Evolutionary conservation across 345 rosid species (phyloP).

Genomic region (Lumnitzera littorea): DNA sequence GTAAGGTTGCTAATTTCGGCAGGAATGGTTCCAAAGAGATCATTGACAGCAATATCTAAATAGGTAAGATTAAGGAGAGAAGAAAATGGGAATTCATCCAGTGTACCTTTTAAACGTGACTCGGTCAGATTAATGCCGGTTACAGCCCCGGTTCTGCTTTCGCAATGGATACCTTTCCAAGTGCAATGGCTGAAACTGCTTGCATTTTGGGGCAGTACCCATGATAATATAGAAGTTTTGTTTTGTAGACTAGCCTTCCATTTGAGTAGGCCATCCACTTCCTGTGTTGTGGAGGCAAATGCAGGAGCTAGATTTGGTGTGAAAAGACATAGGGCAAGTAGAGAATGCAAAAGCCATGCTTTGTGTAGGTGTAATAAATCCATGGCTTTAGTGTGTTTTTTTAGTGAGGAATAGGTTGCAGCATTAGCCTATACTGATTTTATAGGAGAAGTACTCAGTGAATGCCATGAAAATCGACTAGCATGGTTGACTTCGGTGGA

Average conservation of each 20-base stretch:
- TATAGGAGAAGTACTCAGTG: too few relatives aligned
- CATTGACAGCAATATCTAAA: slow-evolving; percentile 13
- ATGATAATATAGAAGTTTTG: too few relatives aligned
- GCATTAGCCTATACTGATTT: background rate
- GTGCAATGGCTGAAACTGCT: too few relatives aligned
- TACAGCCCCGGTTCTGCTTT: too few relatives aligned
- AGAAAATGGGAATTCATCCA: slow-evolving; percentile 9
- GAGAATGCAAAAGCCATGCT: too few relatives aligned
- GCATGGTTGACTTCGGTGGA: slow-evolving; percentile 2
- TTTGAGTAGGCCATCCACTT: background rate
- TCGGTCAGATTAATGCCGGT: slow-evolving; percentile 6
- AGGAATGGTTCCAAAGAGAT: slow-evolving; percentile 19
- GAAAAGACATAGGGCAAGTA: too few relatives aligned
- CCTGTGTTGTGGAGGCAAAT: background rate
- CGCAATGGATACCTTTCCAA: too few relatives aligned
- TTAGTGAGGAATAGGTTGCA: background rate
- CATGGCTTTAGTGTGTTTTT: slow-evolving; percentile 1
- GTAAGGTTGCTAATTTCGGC: slow-evolving; percentile 7
- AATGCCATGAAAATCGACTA: too few relatives aligned
- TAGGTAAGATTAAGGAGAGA: slow-evolving; percentile 14
- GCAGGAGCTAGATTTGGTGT: too few relatives aligned
- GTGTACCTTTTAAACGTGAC: slow-evolving; percentile 9
- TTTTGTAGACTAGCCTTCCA: too few relatives aligned
- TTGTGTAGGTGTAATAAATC: too few relatives aligned
- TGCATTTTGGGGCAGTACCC: too few relatives aligned